phyloP scores from a whole-genome alignment of 2,329 filamentous ascomycete genomes.

The Fusarium euwallaceae region DNA sequence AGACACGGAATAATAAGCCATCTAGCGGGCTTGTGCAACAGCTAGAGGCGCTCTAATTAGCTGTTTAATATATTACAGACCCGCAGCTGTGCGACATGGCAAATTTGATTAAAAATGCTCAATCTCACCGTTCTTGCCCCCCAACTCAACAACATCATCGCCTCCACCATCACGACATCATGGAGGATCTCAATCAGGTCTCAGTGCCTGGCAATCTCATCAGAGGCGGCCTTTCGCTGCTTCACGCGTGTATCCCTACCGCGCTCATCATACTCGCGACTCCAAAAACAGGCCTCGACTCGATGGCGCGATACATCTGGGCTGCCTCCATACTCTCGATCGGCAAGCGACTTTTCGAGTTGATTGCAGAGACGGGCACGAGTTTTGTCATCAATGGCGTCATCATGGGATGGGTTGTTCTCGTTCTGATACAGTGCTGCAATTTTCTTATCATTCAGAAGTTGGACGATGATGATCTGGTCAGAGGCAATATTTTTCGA shows the following conservation, averaged over 20 bases:
- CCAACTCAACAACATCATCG: not conserved
- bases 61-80: not conserved
- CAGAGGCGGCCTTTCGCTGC: slow-evolving; percentile 1
- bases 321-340: not conserved
- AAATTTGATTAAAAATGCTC: not conserved
- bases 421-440: not conserved
- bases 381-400: slow-evolving; percentile 16
- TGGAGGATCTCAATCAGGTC: not conserved
- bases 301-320: slow-evolving; percentile 5
- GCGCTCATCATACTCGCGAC: slow-evolving; percentile 3
- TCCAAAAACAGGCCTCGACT: slow-evolving; percentile 8
- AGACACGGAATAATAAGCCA: not conserved
- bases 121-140: not conserved
- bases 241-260: not conserved
- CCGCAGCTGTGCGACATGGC: not conserved
- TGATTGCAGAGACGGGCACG: not conserved
- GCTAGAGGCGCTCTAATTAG: not conserved
- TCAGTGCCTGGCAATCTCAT: not conserved
- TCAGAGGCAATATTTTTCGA: not conserved
- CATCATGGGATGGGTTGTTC: not conserved
- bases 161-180: not conserved
- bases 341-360: slow-evolving; percentile 4
- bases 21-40: not conserved
- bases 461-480: not conserved
- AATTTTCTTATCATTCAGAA: not conserved